Evolutionary conservation across 2,329 filamentous ascomycete genomes (phyloP).

Genomic region (Xylariaceae sp.): DNA sequence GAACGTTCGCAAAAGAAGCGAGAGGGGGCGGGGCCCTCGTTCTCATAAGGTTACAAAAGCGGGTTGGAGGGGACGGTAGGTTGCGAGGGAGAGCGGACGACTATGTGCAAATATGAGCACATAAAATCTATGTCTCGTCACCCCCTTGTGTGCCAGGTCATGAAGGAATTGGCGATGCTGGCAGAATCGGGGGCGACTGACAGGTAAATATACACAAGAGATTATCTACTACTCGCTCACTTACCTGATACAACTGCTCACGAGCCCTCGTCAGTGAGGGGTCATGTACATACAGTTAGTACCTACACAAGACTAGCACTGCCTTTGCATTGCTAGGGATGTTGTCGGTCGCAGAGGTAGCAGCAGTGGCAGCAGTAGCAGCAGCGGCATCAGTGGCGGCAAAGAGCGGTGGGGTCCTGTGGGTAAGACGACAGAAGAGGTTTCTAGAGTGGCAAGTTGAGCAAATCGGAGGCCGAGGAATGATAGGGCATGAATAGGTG

Average conservation of each 20-base stretch:
- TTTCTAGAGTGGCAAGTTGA: slow-evolving; percentile 9
- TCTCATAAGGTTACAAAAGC: slow-evolving; percentile 17
- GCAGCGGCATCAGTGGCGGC: background rate
- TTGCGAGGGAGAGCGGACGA: slow-evolving; percentile 11
- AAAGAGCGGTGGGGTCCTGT: slow-evolving; percentile 25
- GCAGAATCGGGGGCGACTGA: slow-evolving; percentile 21
- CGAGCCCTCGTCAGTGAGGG: slow-evolving; percentile 23
- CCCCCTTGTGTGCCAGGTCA: slow-evolving; percentile 22
- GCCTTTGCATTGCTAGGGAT: slow-evolving; percentile 17
- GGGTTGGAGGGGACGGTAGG: slow-evolving; percentile 17
- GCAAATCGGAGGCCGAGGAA: slow-evolving; percentile 19
- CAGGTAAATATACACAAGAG: slow-evolving; percentile 26
- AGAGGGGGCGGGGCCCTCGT: slow-evolving; percentile 2
- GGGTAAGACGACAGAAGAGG: slow-evolving; percentile 19
- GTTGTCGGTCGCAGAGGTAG: background rate
- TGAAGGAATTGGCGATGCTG: slow-evolving; percentile 17
- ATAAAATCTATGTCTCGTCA: slow-evolving; percentile 20
- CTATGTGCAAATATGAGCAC: slow-evolving; percentile 16
- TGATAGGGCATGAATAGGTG: background rate
- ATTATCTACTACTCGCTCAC: slow-evolving; percentile 7
- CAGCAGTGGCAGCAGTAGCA: background rate
- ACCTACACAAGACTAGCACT: background rate
- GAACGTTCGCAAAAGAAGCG: background rate
- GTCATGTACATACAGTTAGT: background rate
- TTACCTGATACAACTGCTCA: slow-evolving; percentile 20